Evolutionary conservation across 202 grass and related monocot species (phyloP).

Genomic region (Cymbopogon flexuosus): DNA sequence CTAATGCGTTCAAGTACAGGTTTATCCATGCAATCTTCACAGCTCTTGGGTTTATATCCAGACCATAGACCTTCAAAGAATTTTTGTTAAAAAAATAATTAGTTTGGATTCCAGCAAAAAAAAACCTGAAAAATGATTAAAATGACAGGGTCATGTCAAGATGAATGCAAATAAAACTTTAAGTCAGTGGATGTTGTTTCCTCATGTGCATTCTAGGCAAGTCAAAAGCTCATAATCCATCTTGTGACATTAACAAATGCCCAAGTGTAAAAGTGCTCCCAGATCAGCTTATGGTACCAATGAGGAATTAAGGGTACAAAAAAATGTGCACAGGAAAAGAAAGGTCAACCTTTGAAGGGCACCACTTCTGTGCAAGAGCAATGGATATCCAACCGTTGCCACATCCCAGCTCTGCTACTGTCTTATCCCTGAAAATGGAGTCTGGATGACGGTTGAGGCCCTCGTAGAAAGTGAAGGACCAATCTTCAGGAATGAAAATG

Average conservation of each 20-base stretch:
- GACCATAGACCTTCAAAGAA: conserved; percentile 74
- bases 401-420: conserved; percentile 72
- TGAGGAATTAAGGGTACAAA: neutral
- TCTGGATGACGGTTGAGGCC: conserved; percentile 86
- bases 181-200: neutral
- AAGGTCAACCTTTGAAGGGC: conserved; percentile 61
- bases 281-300: neutral
- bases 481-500: conserved; percentile 98
- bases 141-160: neutral
- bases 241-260: neutral
- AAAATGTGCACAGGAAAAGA: neutral
- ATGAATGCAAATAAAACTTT: neutral
- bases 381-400: conserved; percentile 99
- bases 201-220: neutral
- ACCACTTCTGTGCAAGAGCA: conserved; percentile 91
- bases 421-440: conserved; percentile 89
- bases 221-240: neutral
- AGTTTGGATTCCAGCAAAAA: neutral
- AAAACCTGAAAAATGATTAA: neutral
- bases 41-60: conserved; percentile 99
- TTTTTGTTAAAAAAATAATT: neutral
- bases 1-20: conserved; percentile 90
- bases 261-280: neutral
- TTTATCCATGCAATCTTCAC: conserved; percentile 99
- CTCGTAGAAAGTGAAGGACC: conserved; percentile 99